Evolutionary conservation across 2,329 filamentous ascomycete genomes (phyloP).

Genomic region (Fusarium chuoi): DNA sequence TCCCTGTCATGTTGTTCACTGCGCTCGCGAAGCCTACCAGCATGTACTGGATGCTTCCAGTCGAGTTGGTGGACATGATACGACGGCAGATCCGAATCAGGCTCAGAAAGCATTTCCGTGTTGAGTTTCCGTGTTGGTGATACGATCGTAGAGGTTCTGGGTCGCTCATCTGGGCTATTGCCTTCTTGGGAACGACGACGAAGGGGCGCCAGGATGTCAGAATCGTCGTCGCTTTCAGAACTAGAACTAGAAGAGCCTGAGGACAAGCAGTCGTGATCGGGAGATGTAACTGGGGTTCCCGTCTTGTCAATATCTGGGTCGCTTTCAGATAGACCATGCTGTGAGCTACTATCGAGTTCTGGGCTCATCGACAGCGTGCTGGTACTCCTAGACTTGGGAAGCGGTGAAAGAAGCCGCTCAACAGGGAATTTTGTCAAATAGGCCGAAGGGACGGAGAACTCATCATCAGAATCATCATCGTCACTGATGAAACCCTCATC

Average conservation of each 20-base stretch:
- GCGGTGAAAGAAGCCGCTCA: not conserved
- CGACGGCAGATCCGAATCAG: not conserved
- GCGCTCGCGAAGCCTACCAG: not conserved
- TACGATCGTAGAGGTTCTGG: not conserved
- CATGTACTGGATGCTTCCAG: not conserved
- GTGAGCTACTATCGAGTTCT: not conserved
- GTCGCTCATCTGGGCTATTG: not conserved
- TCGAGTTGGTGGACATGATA: conserved; percentile 13
- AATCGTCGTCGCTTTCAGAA: not conserved
- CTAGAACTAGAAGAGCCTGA: not conserved
- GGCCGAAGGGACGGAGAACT: not conserved
- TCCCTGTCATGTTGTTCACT: conserved; percentile 4
- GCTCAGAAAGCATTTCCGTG: not conserved
- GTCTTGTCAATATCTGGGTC: not conserved
- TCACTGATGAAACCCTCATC: conserved; percentile 3
- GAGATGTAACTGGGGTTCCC: not conserved
- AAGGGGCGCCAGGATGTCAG: not conserved
- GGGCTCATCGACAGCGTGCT: not conserved
- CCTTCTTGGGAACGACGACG: not conserved
- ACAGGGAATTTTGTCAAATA: not conserved
- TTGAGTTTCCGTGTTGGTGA: too few relatives aligned
- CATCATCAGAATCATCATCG: not conserved
- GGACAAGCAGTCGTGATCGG: not conserved
- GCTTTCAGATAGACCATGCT: not conserved
- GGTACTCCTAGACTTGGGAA: not conserved